Evolutionary conservation across 129 eudicot species (phyloP), one percentile per base, ranked within the genome.

Genomic region (Escallonia rubra): DNA sequence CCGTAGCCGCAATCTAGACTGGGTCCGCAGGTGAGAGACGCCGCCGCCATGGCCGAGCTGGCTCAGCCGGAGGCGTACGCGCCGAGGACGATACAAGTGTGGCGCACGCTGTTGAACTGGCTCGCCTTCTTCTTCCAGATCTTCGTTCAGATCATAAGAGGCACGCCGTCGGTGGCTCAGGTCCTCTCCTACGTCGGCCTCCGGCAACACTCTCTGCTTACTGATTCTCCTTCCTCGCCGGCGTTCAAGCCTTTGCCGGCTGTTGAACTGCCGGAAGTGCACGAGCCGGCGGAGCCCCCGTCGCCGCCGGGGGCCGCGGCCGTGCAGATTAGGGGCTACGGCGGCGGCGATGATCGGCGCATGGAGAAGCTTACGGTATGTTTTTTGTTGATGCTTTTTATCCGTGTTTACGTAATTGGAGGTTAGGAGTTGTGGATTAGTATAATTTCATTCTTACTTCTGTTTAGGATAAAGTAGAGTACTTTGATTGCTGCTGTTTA

Each of bases 81-180:
- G 82, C 76, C 95, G 75, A 83, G 78, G 70, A 83, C 95, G 16
- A 70, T 82, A 40, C 98, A 92, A 63, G 84, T 86, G 69, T 93
- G 96, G 96, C 73, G 80, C 68, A 74, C 99, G 48, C 80, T 94
- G 45, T 23, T 90, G 59, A 90, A 90, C 86, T 94, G 99, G 96
- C 50, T 94, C 70, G 79, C 85, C 16, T 90, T 94, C 68, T 70
- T 94, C 78, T 81, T 90, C 59, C 97, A 94, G 95, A 89, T 89
- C 96, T 94, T 94, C 16, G 74, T 82, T 59, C 99, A 94, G 94
- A 90, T 94, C 88, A 59, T 93, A 23, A 83, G 87, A 47, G 98
- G 95, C 10, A 83, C 98, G 49, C 96, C 98, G 47, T 80, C 95
- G 57, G 61, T 89, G 44, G 86, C 80, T 48, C 82, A 80, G 62